Evolutionary conservation across 148 eudicot species (phyloP), one percentile per base, ranked within the genome.

Genomic region (Chenopodium berlandieri): DNA sequence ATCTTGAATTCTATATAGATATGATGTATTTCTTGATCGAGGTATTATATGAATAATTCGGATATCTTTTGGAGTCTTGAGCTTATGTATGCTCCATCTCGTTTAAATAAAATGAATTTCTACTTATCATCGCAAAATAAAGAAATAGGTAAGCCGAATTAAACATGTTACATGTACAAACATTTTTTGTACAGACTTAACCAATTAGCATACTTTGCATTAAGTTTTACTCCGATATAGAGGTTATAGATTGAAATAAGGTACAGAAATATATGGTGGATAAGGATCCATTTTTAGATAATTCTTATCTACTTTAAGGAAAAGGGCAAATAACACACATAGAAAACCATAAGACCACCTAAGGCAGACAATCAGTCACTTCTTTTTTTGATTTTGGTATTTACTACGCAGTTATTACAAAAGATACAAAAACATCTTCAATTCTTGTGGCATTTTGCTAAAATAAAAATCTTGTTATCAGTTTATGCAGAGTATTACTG

Each of bases 241-340:
- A 40, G 44, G 44, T 5, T 6, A 40, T 40, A 40, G 44, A 40
- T 40, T 6, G 7, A 40, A 40, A 40, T 5, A 37, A 37, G 44
- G 44, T 37, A 37, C 44, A 37, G 7, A 40, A 40, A 40, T 40
- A 40, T 40, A 40, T 40, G 44, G 44, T 40, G 44, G 44, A 40
- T 40, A 40, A 40, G 44, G 6, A 40, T 40, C 44, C 44, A 40
- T 40, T 40, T 65, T 65, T 12, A 65, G 75, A 72, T 22, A 40
- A 75, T 79, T 79, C 79, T 83, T 83, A 79, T 83, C 86, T 75
- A 75, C 71, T 75, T 27, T 74, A 19, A 37, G 32, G 80, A 64
- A 31, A 20, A 19, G 19, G 17, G 3, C 44, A 31, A 34, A 34
- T 27, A 5, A 64, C 56, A 63, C 9, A 31, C 27, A 73, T 40